Base-by-base conservation (phyloP, 371 early-diverging fungal genomes). In the Cokeromyces recurvatus region DNA sequence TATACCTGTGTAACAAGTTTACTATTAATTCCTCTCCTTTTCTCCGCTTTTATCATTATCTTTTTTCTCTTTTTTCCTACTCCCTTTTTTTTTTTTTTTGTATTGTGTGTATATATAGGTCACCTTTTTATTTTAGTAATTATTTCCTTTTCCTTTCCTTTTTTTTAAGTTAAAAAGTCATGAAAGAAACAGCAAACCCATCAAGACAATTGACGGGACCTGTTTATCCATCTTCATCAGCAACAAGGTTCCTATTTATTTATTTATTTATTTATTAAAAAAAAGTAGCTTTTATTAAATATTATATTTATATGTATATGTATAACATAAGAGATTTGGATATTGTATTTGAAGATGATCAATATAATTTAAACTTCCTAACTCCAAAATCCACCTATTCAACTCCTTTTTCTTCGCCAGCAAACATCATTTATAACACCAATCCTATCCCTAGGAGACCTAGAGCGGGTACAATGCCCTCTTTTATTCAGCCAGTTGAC, bases 401-500 rank as follows among this genome's bases (percentile, higher is more conserved):
- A 15, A 48, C 57, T 21, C 32, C 53, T 11, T 50, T 37, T 23
- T 41, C 46, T n/a, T 21, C 51, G 22, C 31, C 51, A 16, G 15
- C 27, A 12, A 29, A n/a, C 24, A 25, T 38, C 21, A 17, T 6
- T 12, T 23, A 6, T 4, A 34, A 15, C 4, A 34, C 35, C 35
- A 34, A 34, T 9, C 5, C 35, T 8, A 14, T 41, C n/a, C n/a
- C 14, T 2, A 45, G 20, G 6, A 35, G 90, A 19, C 75, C 87
- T 32, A 75, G 91, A 46, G 89, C 91, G 12, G 91, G 87, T 25
- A 90, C 91, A 8, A 79, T 90, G 65, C 86, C 87, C 4, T 86
- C 88, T 6, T 72, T 79, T 55, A 64, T 79, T 35, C 60, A 79
- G 37, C 49, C 71, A 50, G 55, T 64, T 56, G 16, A 41, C 11